phyloP scores from a whole-genome alignment of 2,329 filamentous ascomycete species.

The Penicillium digitatum region DNA sequence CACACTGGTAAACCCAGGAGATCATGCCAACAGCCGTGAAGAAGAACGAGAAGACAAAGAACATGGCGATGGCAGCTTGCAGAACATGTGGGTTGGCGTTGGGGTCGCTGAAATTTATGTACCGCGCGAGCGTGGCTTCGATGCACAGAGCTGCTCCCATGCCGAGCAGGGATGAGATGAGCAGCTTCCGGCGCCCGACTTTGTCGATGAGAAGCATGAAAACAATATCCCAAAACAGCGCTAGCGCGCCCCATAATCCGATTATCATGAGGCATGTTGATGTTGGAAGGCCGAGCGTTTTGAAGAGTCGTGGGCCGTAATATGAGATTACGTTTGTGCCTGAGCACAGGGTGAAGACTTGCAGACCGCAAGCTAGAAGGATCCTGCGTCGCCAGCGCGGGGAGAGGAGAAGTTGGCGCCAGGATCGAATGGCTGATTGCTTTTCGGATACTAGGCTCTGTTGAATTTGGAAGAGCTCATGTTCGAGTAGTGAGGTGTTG shows the following conservation, averaged over 20 bases:
- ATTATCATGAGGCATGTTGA: constrained; percentile 50
- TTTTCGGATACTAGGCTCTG: constrained; percentile 40
- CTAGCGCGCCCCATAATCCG: constrained; percentile 50
- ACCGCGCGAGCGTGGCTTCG: constrained; percentile 41
- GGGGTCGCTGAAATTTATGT: constrained; percentile 30
- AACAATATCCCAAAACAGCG: constrained; percentile 48
- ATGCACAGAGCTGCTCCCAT: constrained; percentile 41
- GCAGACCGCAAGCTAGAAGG: constrained; percentile 47
- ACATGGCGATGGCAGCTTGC: constrained; percentile 47
- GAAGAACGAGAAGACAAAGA: constrained; percentile 47
- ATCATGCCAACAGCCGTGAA: constrained; percentile 47
- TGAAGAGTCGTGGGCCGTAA: constrained; percentile 45
- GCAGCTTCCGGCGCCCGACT: constrained; percentile 48
- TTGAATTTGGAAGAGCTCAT: constrained; percentile 42
- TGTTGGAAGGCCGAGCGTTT: constrained; percentile 43
- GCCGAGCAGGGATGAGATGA: constrained; percentile 46
- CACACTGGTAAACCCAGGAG: constrained; percentile 47
- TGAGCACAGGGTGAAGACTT: constrained; percentile 48
- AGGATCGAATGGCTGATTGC: constrained; percentile 35
- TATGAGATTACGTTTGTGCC: constrained; percentile 49
- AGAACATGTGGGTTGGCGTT: constrained; percentile 36
- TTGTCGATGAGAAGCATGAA: constrained; percentile 47
- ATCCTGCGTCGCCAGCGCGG: constrained; percentile 47
- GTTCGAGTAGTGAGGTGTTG: constrained; percentile 36
- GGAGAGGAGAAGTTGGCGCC: constrained; percentile 42